Evolutionary conservation across 2,329 filamentous ascomycete genomes (phyloP).

Genomic region (Penicillium decumbens): DNA sequence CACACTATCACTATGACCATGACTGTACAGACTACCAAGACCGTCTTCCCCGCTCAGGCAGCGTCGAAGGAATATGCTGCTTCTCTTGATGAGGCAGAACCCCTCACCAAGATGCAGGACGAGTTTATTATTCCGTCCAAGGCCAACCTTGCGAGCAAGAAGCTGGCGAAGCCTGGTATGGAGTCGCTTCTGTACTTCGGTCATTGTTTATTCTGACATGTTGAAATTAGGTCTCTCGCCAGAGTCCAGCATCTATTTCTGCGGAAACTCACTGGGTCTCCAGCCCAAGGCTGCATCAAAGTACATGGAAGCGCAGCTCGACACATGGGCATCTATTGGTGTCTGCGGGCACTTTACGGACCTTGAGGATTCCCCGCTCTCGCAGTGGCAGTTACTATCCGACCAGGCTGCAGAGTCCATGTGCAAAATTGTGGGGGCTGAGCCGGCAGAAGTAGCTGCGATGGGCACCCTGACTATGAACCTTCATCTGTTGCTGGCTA

Average conservation of each 20-base stretch:
- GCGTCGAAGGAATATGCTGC: slow-evolving; percentile 37
- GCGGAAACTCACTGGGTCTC: slow-evolving; percentile 81
- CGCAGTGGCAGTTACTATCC: slow-evolving; percentile 71
- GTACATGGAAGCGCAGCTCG: slow-evolving; percentile 66
- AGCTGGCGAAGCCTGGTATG: slow-evolving; percentile 44
- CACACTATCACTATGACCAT: slow-evolving; percentile 6
- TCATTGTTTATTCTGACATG: slow-evolving; percentile 9
- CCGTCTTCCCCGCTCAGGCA: slow-evolving; percentile 30
- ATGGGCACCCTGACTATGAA: slow-evolving; percentile 85
- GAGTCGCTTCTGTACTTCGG: background rate
- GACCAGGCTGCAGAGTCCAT: slow-evolving; percentile 67
- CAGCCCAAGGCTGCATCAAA: slow-evolving; percentile 66
- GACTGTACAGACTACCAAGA: slow-evolving; percentile 21
- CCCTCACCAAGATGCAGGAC: slow-evolving; percentile 56
- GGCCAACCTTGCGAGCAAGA: slow-evolving; percentile 62
- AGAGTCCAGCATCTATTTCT: slow-evolving; percentile 64
- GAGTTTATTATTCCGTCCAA: slow-evolving; percentile 76
- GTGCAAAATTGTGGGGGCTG: slow-evolving; percentile 68
- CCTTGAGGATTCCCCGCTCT: slow-evolving; percentile 62
- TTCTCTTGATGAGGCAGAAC: slow-evolving; percentile 57
- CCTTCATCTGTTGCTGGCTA: slow-evolving; percentile 72
- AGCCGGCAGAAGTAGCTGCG: slow-evolving; percentile 67
- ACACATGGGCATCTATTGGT: slow-evolving; percentile 77
- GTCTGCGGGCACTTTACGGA: slow-evolving; percentile 76
- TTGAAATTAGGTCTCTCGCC: slow-evolving; percentile 29